A percentile compares a stretch with the other conserved stretches of the same genome.
phyloP scores from a whole-genome alignment of 2,329 filamentous ascomycete species.

The Catunica adiposa region DNA sequence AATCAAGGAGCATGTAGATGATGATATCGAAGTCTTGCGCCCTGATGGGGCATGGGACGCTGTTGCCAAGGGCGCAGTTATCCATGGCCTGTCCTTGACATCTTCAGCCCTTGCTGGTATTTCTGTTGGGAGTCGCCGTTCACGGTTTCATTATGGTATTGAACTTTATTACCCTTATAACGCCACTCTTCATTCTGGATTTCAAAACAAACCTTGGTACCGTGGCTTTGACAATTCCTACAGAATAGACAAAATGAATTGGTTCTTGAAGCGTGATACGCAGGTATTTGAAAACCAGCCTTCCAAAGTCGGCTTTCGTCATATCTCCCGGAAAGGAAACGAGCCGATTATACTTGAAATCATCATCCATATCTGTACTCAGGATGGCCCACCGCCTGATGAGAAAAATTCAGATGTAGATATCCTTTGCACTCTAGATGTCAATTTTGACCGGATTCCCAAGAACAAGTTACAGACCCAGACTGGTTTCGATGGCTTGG shows the following conservation, averaged over 20 bases:
- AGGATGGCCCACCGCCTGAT: not conserved
- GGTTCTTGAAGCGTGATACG: not conserved
- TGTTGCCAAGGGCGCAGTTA: constrained; percentile 34
- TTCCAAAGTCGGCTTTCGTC: not conserved
- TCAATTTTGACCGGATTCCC: not conserved
- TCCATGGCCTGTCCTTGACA: constrained; percentile 28
- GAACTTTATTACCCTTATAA: constrained; percentile 21
- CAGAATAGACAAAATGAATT: not conserved
- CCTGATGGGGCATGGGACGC: constrained; percentile 33
- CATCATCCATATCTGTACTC: not conserved
- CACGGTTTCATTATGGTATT: constrained; percentile 29
- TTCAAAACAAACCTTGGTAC: not conserved
- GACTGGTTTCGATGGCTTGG: not conserved
- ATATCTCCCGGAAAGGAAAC: not conserved
- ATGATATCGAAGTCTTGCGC: constrained; percentile 28
- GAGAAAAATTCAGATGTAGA: not conserved
- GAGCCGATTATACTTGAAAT: not conserved
- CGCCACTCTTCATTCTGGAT: constrained; percentile 19
- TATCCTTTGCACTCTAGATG: not conserved
- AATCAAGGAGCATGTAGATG: constrained; percentile 23
- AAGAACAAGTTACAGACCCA: not conserved
- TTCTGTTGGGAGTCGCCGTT: constrained; percentile 25
- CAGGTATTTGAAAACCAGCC: not conserved
- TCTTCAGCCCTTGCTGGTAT: constrained; percentile 23
- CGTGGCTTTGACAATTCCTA: not conserved